Evolutionary conservation across 768 basidiomycete genomes (phyloP), one percentile per base, ranked within the genome.

Genomic region (Lyophyllum shimeji): DNA sequence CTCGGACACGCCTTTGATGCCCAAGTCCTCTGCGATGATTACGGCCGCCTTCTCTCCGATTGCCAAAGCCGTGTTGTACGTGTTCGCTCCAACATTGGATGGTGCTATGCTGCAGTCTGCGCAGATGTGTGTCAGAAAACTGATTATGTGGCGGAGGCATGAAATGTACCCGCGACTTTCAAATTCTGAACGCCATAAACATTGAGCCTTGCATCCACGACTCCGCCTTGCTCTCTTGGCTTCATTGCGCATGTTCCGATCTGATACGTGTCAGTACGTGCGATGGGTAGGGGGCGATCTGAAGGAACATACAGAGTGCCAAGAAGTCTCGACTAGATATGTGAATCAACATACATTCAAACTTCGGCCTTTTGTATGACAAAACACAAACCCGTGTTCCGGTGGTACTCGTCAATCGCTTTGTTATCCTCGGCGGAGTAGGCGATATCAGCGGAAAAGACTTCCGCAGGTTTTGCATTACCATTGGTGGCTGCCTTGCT

Each of bases 231-330:
- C 17, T 80, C 74, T 18, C 78, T 76, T 2, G 83, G 76, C 64
- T 86, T 86, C 86, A 88, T 87, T 0, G 84, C 79, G 55, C 85
- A 87, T 0, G 85, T 87, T 37, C 85, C 85, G 13, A 84, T 72
- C 84, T 86, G 50, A 3, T 25, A 31, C n/a, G 18, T n/a, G 45
- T 47, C 34, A 33, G 25, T 24, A 59, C 15, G 39, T 29, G 15
- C 21, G 33, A 21, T 21, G 20, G 48, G 17, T n/a, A 49, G 9
- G 21, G 3, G 33, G 37, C 18, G 9, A 31, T 13, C 39, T 20
- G 11, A 7, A 17, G 18, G 17, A 24, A 46, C 69, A 46, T 56
- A 80, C 79, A 29, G 77, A 78, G 58, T 81, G 81, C 75, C 76
- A 80, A 0, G 76, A 68, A 1, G 78, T 76, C 49, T 61, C 61